A percentile compares a stretch with the other conserved stretches of the same genome.
Conservation (phyloP, 2,329 filamentous ascomycete genomes). For the Chrysoporthe cubensis region DNA sequence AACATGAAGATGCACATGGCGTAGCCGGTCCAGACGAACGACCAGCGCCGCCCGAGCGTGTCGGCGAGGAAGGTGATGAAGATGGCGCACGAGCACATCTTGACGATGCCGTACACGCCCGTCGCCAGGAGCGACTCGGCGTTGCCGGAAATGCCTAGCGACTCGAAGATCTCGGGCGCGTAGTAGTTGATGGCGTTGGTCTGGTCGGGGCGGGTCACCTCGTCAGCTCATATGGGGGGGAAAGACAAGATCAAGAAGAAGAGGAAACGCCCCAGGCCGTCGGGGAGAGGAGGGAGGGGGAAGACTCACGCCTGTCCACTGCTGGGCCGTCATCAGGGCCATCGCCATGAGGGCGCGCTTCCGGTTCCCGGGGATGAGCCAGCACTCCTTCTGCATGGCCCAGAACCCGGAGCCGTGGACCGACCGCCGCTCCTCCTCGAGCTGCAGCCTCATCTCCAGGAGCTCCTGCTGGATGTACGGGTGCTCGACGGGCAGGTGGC, state of each 20-base stretch:
- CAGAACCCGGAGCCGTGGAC: conserved; percentile 33
- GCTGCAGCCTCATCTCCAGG: conserved; percentile 36
- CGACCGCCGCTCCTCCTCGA: conserved; percentile 36
- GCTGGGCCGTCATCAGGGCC: conserved; percentile 67
- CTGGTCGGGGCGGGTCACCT: neutral
- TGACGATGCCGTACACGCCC: conserved; percentile 66
- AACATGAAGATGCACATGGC: conserved; percentile 51
- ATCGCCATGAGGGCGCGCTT: conserved; percentile 47
- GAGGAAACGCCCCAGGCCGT: too few species aligned
- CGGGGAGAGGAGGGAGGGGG: neutral
- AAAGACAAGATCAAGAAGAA: neutral
- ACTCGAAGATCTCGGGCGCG: conserved; percentile 40
- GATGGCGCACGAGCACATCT: conserved; percentile 59
- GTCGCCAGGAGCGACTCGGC: conserved; percentile 62
- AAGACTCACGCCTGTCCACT: conserved; percentile 64
- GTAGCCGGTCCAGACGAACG: conserved; percentile 58
- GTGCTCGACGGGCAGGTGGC: conserved; percentile 41
- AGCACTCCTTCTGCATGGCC: conserved; percentile 36
- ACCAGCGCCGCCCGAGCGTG: conserved; percentile 60
- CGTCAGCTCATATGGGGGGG: neutral
- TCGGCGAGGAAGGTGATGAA: conserved; percentile 66
- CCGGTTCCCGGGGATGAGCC: conserved; percentile 46
- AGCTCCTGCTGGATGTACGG: conserved; percentile 43
- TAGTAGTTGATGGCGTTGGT: conserved; percentile 41
- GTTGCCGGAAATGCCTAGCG: conserved; percentile 47